Base-by-base conservation (phyloP, 1,284 basidiomycete genomes). In the Microbotryomycetes sp. region DNA sequence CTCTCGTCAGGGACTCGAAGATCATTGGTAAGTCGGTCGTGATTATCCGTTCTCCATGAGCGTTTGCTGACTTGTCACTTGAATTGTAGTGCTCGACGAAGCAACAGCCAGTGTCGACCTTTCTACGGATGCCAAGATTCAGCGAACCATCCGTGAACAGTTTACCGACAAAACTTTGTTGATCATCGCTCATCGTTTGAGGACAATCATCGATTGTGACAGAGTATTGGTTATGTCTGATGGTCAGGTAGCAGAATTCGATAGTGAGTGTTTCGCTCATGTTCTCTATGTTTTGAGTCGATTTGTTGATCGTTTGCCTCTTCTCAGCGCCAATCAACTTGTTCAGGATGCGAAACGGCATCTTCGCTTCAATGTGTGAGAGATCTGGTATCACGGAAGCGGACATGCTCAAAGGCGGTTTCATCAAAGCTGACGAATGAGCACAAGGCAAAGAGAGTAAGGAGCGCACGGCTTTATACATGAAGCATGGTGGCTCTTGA, bases 111-210 rank as follows among this genome's bases (percentile, higher is more conserved):
- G 85, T 3, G 74, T 89, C 47, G 75, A 76, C 56, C 67, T 73
- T 29, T 74, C 87, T 75, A 92, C 89, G 0, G 89, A 93, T 75
- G 79, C 82, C 63, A 86, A 86, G 66, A 89, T 92, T 63, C 89
- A 92, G 74, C 81, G 85, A 64, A 92, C 89, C n/a, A 92, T 93
- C 66, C 81, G 86, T 3, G 80, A 80, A 51, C 89, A 91, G 77
- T 92, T 92, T 77, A 77, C 79, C 50, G 84, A 87, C 72, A 83
- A 86, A 56, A 92, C 90, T 0, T 70, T 58, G 54, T 69, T 64
- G 45, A 60, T 58, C 14, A 73, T 70, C 49, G 61, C 72, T 81
- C 86, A 89, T 73, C 84, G 87, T 32, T 76, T 87, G 64, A 80
- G 83, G n/a, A 88, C 86, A 5, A 86, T 88, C 68, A 84, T 87